Percentiles rank a stretch among this genome's conserved stretches.
These are phyloP conservation scores for Starmerella vaccinii DNA, from an alignment of 805 yeast species.

Conservation along the genomic window DNA sequence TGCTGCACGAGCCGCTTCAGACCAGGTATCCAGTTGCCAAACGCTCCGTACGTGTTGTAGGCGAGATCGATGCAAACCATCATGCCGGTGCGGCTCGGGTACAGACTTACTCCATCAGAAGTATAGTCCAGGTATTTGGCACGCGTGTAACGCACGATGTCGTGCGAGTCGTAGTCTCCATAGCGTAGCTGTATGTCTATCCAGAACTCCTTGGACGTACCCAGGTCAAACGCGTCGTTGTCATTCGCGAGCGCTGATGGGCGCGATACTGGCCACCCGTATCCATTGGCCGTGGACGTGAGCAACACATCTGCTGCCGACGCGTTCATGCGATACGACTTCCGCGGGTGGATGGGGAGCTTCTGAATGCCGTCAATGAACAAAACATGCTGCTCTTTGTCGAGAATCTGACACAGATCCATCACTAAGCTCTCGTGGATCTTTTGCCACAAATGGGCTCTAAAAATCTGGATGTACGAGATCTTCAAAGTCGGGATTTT, in stretches of 20 bases:
- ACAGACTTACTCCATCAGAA: slow-evolving; percentile 68
- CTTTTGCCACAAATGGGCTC: slow-evolving; percentile 98
- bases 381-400: slow-evolving; percentile 70
- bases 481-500: slow-evolving; percentile 95
- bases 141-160: slow-evolving; percentile 83
- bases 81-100: slow-evolving; percentile 89
- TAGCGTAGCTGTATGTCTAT: slow-evolving; percentile 87
- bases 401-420: slow-evolving; percentile 86
- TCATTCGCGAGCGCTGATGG: slow-evolving; percentile 73
- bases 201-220: slow-evolving; percentile 66
- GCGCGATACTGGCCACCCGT: slow-evolving; percentile 55
- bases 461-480: slow-evolving; percentile 86
- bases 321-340: slow-evolving; percentile 93
- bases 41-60: slow-evolving; percentile 90
- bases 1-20: slow-evolving; percentile 79
- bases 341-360: slow-evolving; percentile 90
- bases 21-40: slow-evolving; percentile 97
- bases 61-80: slow-evolving; percentile 88
- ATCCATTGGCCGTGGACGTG: slow-evolving; percentile 30
- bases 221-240: slow-evolving; percentile 56
- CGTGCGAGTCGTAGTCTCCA: slow-evolving; percentile 97
- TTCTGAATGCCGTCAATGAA: slow-evolving; percentile 81
- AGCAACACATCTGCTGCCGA: slow-evolving; percentile 86
- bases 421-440: slow-evolving; percentile 92
- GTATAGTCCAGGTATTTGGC: slow-evolving; percentile 92